phyloP scores from a whole-genome alignment of 805 yeast species.

The Metschnikowia hibisci region DNA sequence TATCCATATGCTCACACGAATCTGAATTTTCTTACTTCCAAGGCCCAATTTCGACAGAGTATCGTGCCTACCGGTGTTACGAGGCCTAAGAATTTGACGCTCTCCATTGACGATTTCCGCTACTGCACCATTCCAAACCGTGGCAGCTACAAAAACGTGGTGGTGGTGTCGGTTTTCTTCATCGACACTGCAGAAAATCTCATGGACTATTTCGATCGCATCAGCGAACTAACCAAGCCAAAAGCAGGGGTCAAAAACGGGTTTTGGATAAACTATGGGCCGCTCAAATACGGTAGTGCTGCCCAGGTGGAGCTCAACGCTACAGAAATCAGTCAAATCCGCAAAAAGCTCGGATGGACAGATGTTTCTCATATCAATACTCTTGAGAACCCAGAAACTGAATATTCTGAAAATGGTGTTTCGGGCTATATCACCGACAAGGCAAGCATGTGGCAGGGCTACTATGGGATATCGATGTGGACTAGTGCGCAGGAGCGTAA shows the following conservation, averaged over 20 bases:
- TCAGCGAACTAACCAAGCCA: constrained; percentile 41
- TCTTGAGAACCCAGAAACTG: constrained; percentile 8
- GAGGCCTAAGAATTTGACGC: constrained; percentile 46
- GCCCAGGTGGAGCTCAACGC: constrained; percentile 69
- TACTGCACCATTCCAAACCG: constrained; percentile 37
- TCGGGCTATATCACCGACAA: constrained; percentile 66
- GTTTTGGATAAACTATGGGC: constrained; percentile 88
- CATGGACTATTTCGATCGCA: constrained; percentile 67
- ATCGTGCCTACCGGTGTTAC: constrained; percentile 21
- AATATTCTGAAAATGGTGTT: constrained; percentile 15
- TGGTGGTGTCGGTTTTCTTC: constrained; percentile 70
- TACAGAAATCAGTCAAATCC: constrained; percentile 59
- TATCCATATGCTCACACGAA: constrained; percentile 50
- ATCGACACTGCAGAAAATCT: constrained; percentile 90
- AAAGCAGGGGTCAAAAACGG: constrained; percentile 43
- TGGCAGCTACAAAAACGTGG: constrained; percentile 40
- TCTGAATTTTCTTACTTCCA: constrained; percentile 53
- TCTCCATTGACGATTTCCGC: constrained; percentile 63
- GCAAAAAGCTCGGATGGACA: constrained; percentile 63
- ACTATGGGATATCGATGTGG: constrained; percentile 65
- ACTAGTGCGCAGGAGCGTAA: constrained; percentile 36
- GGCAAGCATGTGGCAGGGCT: constrained; percentile 72
- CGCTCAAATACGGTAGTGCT: constrained; percentile 86
- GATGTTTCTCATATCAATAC: constrained; percentile 18
- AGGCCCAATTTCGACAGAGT: constrained; percentile 50